Evolutionary conservation across 2,329 filamentous ascomycete genomes (phyloP), one percentile per base, ranked within the genome.

Genomic region (Volutella citrinella): DNA sequence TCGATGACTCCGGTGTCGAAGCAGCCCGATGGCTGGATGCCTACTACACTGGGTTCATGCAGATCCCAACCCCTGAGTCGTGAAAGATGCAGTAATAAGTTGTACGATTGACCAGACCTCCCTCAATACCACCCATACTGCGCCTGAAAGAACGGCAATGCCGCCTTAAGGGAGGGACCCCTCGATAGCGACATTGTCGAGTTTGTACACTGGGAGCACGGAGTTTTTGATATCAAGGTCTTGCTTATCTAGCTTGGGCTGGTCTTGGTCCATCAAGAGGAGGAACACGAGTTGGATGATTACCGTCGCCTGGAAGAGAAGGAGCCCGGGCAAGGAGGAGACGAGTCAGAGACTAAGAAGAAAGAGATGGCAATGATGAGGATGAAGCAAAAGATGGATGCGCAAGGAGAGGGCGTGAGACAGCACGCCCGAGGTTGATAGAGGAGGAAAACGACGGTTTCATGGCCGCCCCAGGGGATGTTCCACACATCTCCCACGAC

Each of bases 41-140:
- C 12, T 78, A 78, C 49, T 78, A 75, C 45, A 63, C 64, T 26
- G 67, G 70, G 17, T 78, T 78, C 51, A 60, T 78, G 56, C 64
- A 76, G 51, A 52, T 76, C 21, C 72, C 72, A n/a, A 43, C 34
- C 13, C 38, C 48, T 32, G 45, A 48, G 38, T n/a, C n/a, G 30
- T 29, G 27, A 24, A 27, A 18, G 33, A 21, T 27, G 23, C 19
- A 18, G 30, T 35, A 27, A 42, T 38, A 33, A 47, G 33, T 36
- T 48, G 38, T 34, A 43, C 42, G 32, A 51, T n/a, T 35, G 41
- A 42, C 31, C 36, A 48, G 36, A 28, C 34, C 16, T 24, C 39
- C 42, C 34, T 30, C 26, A 46, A 28, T 28, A 34, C 35, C 7
- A 10, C 14, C 19, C 32, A 34, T 5, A 5, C 20, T 12, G 22